Percentiles rank a stretch among this genome's conserved stretches.
These are phyloP conservation scores for Begonia fuchsioides DNA, from an alignment of 306 rosid genomes.

Conservation along the genomic window DNA sequence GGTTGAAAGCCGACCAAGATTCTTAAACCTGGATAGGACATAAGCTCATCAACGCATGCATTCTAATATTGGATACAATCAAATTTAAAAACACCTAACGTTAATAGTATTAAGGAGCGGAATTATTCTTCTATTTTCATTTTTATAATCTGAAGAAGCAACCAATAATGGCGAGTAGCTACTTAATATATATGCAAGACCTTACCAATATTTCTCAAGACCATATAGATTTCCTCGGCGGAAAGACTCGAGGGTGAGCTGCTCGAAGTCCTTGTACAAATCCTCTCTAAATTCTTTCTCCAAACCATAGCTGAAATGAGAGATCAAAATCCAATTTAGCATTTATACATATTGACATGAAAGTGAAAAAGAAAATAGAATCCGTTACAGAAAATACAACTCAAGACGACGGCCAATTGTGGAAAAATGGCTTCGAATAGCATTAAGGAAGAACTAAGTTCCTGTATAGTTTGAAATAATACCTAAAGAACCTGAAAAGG, in stretches of 20 bases:
- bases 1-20: no score
- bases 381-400: background rate
- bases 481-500: conserved; percentile 97
- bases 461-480: conserved; percentile 6
- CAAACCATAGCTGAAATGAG: conserved; percentile 71
- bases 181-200: conserved; percentile 2
- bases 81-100: no score
- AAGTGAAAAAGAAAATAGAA: background rate
- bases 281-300: conserved; percentile 87
- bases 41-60: no score
- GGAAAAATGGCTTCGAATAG: background rate
- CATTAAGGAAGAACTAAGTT: background rate
- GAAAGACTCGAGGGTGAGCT: conserved; percentile 75
- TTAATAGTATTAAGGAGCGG: no score
- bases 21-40: no score
- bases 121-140: no score
- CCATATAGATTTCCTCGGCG: conserved; percentile 81
- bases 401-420: background rate
- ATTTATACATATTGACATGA: background rate
- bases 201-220: conserved; percentile 93
- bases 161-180: no score
- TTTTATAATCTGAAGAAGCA: no score
- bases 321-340: background rate
- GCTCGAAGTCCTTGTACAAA: conserved; percentile 76
- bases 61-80: no score